Evolutionary conservation across 78 protist species (phyloP), one percentile per base, ranked within the genome.

Genomic region (Dictyostelium firmibasis): DNA sequence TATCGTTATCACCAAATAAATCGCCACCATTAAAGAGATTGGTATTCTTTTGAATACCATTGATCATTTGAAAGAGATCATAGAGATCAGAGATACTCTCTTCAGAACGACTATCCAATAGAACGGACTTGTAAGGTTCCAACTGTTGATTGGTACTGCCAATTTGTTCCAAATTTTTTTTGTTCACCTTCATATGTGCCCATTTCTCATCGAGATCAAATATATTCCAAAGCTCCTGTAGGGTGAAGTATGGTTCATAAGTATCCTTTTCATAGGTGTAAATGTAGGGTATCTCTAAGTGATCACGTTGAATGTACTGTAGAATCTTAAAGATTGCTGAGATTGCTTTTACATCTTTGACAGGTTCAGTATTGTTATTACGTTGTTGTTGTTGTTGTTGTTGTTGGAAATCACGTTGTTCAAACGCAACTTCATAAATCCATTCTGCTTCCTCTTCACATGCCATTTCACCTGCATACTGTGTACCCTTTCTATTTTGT

Each of bases 141-240:
- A 82, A 33, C 29, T 38, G 11, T 13, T 31, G n/a, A 20, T 36
- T 35, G 75, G 81, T 64, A 7, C 16, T 25, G 23, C 47, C n/a
- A 8, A 89, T 81, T 43, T n/a, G 25, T 5, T 89, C 94, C 57
- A 89, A 78, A 31, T 72, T 83, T 14, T 43, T 50, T 67, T 93
- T 84, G 5, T 60, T 69, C 1, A 38, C 38, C 3, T 41, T 50
- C 41, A 93, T 35, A 27, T 93, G 96, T 11, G 36, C 35, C 96
- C 96, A 93, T 57, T 93, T 93, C 50, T 86, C 96, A 23, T 93
- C 96, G 29, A 85, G 64, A 78, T 93, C 96, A 57, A 62, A 83
- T 6, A 93, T 93, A 6, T 43, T 75, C 96, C 96, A 93, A n/a
- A 93, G 85, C n/a, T 93, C 96, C 33, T 50, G 83, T 4, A 77